Conservation (phyloP, 2,329 filamentous ascomycete species). For the Colletotrichum melonis region DNA sequence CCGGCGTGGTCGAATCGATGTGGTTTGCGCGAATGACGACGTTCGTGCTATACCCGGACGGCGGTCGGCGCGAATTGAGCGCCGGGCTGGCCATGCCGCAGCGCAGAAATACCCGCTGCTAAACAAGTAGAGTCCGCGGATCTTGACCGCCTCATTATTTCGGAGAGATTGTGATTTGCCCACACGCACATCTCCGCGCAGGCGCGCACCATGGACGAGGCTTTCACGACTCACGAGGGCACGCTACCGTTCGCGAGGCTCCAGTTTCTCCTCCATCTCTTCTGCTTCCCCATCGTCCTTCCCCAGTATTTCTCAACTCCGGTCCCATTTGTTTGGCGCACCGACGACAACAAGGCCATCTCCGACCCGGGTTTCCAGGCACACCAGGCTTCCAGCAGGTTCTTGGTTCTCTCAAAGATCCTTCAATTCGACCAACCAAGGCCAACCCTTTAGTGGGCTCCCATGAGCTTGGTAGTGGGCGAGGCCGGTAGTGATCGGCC, state of each 20-base stretch:
- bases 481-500: neutral
- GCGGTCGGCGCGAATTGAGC: neutral
- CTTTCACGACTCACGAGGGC: neutral
- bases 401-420: neutral
- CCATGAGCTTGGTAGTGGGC: neutral
- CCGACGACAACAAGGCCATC: neutral
- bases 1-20: neutral
- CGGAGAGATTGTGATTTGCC: neutral
- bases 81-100: neutral
- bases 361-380: neutral
- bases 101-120: conserved; percentile 2
- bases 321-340: neutral
- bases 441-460: neutral
- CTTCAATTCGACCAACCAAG: neutral
- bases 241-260: neutral
- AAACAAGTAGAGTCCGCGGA: neutral
- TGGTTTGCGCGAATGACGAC: neutral
- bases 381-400: neutral
- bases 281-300: neutral
- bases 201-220: neutral
- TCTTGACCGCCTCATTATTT: neutral
- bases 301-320: neutral
- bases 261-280: neutral
- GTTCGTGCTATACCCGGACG: neutral
- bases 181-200: neutral